Conservation (phyloP, 306 rosid genomes). For the Lagenaria siceraria region DNA sequence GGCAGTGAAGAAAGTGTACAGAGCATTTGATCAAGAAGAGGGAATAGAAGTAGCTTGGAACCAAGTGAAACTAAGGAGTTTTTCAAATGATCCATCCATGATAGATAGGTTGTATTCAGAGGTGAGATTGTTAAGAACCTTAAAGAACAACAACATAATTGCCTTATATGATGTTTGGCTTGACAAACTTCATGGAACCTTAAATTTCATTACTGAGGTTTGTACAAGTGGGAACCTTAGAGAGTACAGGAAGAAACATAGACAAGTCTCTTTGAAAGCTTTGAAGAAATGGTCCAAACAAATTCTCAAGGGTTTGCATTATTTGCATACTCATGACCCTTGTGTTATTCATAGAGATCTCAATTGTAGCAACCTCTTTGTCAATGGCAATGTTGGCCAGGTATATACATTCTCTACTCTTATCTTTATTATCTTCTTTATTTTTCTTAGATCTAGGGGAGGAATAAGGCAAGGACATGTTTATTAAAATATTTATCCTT, state of each 20-base stretch:
- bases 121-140: conserved; percentile 48
- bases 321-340: conserved; percentile 71
- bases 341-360: conserved; percentile 95
- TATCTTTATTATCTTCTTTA: no score
- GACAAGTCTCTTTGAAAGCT: conserved; percentile 70
- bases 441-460: no score
- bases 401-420: conserved; percentile 1
- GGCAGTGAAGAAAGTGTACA: conserved; percentile 77
- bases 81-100: conserved; percentile 53
- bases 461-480: no score
- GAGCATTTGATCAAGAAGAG: conserved; percentile 87
- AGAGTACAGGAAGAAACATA: conserved; percentile 76
- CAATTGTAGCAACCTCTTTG: conserved; percentile 88
- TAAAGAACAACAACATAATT: conserved; percentile 54
- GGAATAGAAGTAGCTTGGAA: conserved; percentile 96
- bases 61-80: conserved; percentile 69
- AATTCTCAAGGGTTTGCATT: conserved; percentile 63
- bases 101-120: conserved; percentile 67
- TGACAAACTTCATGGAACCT: conserved; percentile 23
- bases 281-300: conserved; percentile 83
- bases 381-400: conserved; percentile 87
- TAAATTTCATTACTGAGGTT: conserved; percentile 89
- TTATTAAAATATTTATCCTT: no score
- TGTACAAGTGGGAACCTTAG: conserved; percentile 85
- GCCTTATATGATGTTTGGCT: conserved; percentile 57